Evolutionary conservation across 768 basidiomycete species (phyloP).

Genomic region (Mycena capillaripes): DNA sequence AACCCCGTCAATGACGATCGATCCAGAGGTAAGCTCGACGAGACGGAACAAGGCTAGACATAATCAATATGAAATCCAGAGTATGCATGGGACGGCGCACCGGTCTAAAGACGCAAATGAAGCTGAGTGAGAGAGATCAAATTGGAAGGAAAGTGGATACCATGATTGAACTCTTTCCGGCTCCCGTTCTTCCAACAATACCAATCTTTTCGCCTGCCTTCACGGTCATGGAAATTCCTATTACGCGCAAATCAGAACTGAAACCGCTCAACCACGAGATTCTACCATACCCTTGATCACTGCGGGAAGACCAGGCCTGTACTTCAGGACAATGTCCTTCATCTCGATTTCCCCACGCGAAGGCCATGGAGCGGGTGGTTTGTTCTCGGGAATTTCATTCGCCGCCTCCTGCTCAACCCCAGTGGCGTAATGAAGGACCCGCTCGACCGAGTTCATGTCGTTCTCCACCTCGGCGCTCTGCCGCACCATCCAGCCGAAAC

Average conservation of each 20-base stretch:
- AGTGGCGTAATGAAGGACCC: constrained; percentile 85
- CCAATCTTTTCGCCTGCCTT: constrained; percentile 89
- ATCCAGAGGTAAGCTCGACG: constrained; percentile 83
- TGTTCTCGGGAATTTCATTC: constrained; percentile 71
- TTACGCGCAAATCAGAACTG: background rate
- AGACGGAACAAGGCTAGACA: constrained; percentile 78
- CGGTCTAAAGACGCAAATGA: constrained; percentile 37
- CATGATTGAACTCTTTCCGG: constrained; percentile 93
- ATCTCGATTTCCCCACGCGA: constrained; percentile 79
- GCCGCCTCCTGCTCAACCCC: constrained; percentile 88
- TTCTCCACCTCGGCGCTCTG: constrained; percentile 92
- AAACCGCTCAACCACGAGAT: background rate
- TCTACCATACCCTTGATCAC: constrained; percentile 76
- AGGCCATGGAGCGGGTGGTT: constrained; percentile 81
- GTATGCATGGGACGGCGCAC: background rate
- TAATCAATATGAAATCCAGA: constrained; percentile 3
- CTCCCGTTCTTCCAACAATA: constrained; percentile 90
- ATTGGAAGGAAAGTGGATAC: constrained; percentile 37
- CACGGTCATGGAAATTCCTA: constrained; percentile 73
- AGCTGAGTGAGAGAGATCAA: constrained; percentile 43
- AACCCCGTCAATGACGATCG: constrained; percentile 84
- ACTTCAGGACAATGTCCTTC: constrained; percentile 81
- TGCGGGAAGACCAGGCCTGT: constrained; percentile 89
- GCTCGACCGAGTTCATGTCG: constrained; percentile 93
- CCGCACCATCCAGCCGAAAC: constrained; percentile 83